A percentile compares a stretch with the other conserved stretches of the same genome.
These are phyloP conservation scores for Anastatica hierochuntica DNA, from an alignment of 345 rosid genomes.

Conservation along the genomic window DNA sequence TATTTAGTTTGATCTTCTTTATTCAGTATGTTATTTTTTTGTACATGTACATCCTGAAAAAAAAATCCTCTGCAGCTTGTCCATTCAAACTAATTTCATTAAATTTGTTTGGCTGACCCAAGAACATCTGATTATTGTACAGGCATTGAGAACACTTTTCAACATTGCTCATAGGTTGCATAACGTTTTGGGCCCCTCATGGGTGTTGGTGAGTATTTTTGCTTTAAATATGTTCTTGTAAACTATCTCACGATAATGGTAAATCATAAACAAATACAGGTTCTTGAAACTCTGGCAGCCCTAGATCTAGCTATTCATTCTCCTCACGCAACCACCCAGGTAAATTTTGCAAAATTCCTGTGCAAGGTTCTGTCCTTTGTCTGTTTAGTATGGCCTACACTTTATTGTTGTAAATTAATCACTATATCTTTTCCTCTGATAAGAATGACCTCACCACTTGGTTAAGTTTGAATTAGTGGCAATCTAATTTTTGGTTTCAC, in stretches of 20 bases:
- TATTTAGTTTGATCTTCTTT: constrained; percentile 18
- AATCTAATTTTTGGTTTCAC: too few relatives aligned
- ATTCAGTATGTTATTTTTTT: constrained; percentile 4
- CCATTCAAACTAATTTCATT: constrained; percentile 1
- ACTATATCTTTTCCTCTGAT: background rate
- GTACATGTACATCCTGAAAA: constrained; percentile 2
- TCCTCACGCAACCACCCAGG: constrained; percentile 96
- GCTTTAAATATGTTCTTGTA: constrained; percentile 14
- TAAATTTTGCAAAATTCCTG: constrained; percentile 21
- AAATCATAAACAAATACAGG: constrained; percentile 38
- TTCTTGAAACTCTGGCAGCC: constrained; percentile 89
- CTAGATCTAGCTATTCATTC: constrained; percentile 90
- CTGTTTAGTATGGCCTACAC: constrained; percentile 3
- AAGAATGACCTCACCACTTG: too few relatives aligned
- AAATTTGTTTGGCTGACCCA: constrained; percentile 1
- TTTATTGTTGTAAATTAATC: constrained; percentile 5
- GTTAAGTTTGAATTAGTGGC: too few relatives aligned
- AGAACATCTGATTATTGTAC: constrained; percentile 18
- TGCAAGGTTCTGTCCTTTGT: constrained; percentile 4
- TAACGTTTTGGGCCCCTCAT: constrained; percentile 95
- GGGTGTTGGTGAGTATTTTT: constrained; percentile 85
- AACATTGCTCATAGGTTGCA: constrained; percentile 88
- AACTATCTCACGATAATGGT: constrained; percentile 11
- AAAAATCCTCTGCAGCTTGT: background rate
- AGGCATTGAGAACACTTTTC: constrained; percentile 97